Base-by-base conservation (phyloP, 2,329 filamentous ascomycete genomes). In the Elsinoe batatas region DNA sequence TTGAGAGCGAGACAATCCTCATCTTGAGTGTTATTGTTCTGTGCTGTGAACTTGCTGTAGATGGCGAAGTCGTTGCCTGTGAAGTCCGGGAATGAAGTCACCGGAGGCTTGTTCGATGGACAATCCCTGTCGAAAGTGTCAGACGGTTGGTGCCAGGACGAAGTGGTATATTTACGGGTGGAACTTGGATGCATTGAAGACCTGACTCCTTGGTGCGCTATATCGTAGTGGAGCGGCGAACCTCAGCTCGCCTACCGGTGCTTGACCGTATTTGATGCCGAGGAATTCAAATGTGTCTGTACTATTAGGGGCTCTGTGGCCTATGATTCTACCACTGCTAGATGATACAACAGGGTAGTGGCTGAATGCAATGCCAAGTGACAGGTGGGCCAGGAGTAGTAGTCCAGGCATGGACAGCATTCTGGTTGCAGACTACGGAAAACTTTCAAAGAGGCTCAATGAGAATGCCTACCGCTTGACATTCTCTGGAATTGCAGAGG, bases 1-100 rank as follows among this genome's bases (percentile, higher is more conserved):
- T 73, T 72, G 37, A 68, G 60, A 42, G 68, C 67, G 5, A 71
- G 64, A 53, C 67, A 69, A 57, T 68, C 67, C 54, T 69, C 65
- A 55, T 20, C 30, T n/a, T 54, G 51, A 13, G 20, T 26, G n/a
- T 42, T 44, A 37, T 26, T 43, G 51, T 51, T 51, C 15, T 60
- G 60, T 30, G 30, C 61, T 10, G 56, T 56, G 32, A 64, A 62
- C 40, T 62, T 57, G 18, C 26, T 56, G 20, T 63, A 58, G 20
- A 65, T 61, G 3, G 32, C 10, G 1, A 56, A 55, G 8, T 60
- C 64, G 53, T 64, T 64, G 20, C 30, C 47, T 1, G 64, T 64
- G 47, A 64, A 63, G 11, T 62, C 62, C 13, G 64, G 61, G 49
- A 62, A 65, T 13, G 30, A 51, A 47, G 37, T 62, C 58, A 15